Base-by-base conservation (phyloP, 495 filamentous ascomycete species). In the Umbilicaria muhlenbergii region DNA sequence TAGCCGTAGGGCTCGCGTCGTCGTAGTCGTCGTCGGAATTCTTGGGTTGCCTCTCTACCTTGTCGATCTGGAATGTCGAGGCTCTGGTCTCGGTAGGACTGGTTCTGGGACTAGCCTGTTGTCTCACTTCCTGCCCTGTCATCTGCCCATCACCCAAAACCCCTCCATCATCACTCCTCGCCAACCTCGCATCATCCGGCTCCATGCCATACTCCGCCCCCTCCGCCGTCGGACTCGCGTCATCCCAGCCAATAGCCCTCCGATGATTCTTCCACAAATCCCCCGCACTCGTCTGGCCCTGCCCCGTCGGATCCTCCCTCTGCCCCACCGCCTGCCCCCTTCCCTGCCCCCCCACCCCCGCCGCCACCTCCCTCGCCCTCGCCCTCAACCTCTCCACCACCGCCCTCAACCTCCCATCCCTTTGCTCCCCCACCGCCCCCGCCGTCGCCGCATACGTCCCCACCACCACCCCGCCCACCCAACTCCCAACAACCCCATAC, bases 151-250 rank as follows among this genome's bases (percentile, higher is more conserved):
- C 49, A 14, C 36, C 49, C 42, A 47, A 12, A 2, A 44, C 28
- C 5, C 47, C 34, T 10, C 15, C 34, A 6, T 28, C 24, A 28
- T 28, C 24, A 28, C 24, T 28, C 34, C 36, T 45, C 12, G 33
- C 36, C 36, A 45, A 32, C 12, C 35, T 13, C 11, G 39, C 31
- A 5, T 47, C 39, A 17, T 38, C 39, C 11, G n/a, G 24, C 11
- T 45, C 38, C 11, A 34, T 15, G 10, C 36, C 45, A 7, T 44
- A 45, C 18, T 48, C 45, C 28, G 45, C 21, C 44, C 47, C 48
- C n/a, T 39, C 19, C 7, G 52, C 49, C 11, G 47, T 55, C 13
- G 50, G 53, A 39, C 53, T 55, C 15, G 45, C 48, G 15, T 52
- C 47, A 39, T 52, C 50, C 28, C 21, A 34, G 7, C 39, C 32